Evolutionary conservation across 2,329 filamentous ascomycete species (phyloP), one percentile per base, ranked within the genome.

Genomic region (Coniochaeta prunicola): DNA sequence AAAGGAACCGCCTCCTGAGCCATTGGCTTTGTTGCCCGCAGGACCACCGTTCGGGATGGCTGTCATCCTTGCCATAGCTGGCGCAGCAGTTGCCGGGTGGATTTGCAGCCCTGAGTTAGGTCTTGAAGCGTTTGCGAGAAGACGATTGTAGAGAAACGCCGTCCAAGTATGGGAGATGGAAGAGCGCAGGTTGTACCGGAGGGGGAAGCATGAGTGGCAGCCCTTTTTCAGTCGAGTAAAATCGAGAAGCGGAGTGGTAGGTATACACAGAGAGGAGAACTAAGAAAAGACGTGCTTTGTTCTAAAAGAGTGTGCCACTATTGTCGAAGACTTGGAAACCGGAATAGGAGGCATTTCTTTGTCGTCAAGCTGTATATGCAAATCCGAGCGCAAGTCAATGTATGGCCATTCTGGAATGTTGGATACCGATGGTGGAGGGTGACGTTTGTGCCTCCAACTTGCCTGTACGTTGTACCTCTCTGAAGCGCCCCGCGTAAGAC

Each of bases 121-220:
- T 21, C 9, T 45, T n/a, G 19, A 15, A 13, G 7, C 19, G 10
- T 10, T 3, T 13, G 19, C 19, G 24, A 45, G n/a, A 4, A 21
- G n/a, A 24, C 40, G 26, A 28, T 28, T 4, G 45, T 21, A 50
- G 12, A 13, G 40, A 17, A 54, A 26, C 24, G 5, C 30, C 53
- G 33, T 54, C 31, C 24, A 54, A 34, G 33, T 33, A 54, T 4
- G 53, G 53, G 33, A 24, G 53, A 13, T 36, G 53, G 33, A 54
- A 36, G 30, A 54, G 30, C 4, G 24, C 19, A 36, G 53, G 15
- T 34, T 13, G 30, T 7, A 21, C 4, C 4, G 54, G 4, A n/a
- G 54, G 54, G n/a, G 36, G 31, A 42, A 42, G 34, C 57, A 58
- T 58, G 57, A 58, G 57, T 58, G 57, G 57, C 57, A 54, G 45